Evolutionary conservation across 108 stramenopile species (phyloP).

Genomic region (Ochromonas danica): DNA sequence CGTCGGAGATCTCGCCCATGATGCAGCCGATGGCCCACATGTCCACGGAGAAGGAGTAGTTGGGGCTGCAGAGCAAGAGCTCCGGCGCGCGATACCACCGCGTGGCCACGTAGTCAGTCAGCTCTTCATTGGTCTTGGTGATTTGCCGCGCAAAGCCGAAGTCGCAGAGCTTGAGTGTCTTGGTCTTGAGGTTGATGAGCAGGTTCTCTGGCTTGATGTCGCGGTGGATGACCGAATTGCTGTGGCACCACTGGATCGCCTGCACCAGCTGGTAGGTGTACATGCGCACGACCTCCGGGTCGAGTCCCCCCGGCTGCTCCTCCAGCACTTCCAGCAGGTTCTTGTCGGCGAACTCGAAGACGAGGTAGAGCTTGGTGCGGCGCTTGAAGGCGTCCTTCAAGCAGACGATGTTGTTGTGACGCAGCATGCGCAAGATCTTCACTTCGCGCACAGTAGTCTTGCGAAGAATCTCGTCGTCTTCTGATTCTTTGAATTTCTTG

Average conservation of each 20-base stretch:
- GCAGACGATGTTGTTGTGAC: conserved; percentile 62
- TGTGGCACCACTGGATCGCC: conserved; percentile 67
- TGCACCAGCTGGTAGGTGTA: conserved; percentile 66
- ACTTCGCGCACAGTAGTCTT: conserved; percentile 67
- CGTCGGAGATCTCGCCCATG: conserved; percentile 67
- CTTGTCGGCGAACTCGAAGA: conserved; percentile 67
- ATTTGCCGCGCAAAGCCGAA: conserved; percentile 63
- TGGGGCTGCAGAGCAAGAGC: conserved; percentile 61
- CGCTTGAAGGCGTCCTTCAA: conserved; percentile 63
- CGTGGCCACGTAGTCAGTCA: conserved; percentile 70
- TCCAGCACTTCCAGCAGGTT: conserved; percentile 67
- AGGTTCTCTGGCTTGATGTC: conserved; percentile 72
- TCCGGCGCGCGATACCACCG: conserved; percentile 71
- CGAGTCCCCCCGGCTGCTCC: conserved; percentile 50
- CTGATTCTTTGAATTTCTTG: conserved; percentile 66
- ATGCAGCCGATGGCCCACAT: conserved; percentile 71
- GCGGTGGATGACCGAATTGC: conserved; percentile 61
- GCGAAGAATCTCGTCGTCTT: conserved; percentile 60
- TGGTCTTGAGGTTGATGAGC: conserved; percentile 48
- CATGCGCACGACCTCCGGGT: conserved; percentile 38
- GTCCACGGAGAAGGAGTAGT: conserved; percentile 60
- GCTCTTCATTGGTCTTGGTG: conserved; percentile 40
- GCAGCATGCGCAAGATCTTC: conserved; percentile 64
- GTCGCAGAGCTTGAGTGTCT: conserved; percentile 68
- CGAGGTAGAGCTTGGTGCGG: conserved; percentile 63